Percentiles rank a stretch among this genome's conserved stretches.
Conservation (phyloP, 352 stramenopile genomes). For the Stramenopiles sp. region DNA sequence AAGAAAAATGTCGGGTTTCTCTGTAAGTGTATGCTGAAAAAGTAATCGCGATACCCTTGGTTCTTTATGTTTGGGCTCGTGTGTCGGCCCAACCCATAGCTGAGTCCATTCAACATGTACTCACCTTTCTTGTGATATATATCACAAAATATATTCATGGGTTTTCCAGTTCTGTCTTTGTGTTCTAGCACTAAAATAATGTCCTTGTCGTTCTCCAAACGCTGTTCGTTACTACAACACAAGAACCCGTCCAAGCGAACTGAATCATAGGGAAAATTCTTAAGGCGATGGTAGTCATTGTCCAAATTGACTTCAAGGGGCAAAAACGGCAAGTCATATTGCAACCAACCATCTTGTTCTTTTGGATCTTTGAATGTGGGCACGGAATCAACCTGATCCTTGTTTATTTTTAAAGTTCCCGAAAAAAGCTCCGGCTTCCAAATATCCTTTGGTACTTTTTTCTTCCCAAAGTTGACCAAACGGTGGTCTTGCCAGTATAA, state of each 20-base stretch:
- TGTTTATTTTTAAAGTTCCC: neutral
- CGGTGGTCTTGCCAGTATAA: neutral
- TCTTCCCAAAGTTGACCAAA: neutral
- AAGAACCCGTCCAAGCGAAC: neutral
- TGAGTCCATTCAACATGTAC: neutral
- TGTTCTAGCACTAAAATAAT: neutral
- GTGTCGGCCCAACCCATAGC: neutral
- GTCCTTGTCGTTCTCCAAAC: neutral
- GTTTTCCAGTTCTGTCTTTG: neutral
- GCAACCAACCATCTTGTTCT: neutral
- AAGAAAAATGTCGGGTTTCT: neutral
- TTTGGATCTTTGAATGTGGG: neutral
- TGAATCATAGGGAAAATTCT: constrained; percentile 1
- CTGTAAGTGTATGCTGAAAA: neutral
- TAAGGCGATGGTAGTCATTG: neutral
- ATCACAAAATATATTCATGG: neutral
- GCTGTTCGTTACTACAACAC: neutral
- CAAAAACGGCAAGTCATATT: neutral
- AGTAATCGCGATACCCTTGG: neutral
- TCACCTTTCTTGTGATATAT: neutral
- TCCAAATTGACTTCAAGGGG: neutral
- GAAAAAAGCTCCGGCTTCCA: constrained; percentile 1
- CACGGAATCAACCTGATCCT: neutral
- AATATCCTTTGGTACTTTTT: neutral
- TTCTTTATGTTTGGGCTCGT: neutral